These are phyloP conservation scores for Blastosporella zonata DNA, from an alignment of 1,284 basidiomycete genomes.

Conservation along the genomic window DNA sequence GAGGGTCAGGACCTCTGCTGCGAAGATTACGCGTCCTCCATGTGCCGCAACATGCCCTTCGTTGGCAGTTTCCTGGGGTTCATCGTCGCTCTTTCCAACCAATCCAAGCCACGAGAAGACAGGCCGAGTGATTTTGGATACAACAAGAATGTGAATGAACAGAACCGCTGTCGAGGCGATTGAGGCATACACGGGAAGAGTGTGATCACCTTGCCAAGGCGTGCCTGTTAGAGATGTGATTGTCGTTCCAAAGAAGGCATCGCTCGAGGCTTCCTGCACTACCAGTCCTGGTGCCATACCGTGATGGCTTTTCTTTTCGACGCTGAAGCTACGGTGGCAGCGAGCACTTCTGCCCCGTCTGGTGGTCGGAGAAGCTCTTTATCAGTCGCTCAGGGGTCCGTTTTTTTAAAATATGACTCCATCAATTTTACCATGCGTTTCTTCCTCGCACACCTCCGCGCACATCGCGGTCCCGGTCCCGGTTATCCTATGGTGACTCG, in stretches of 20 bases:
- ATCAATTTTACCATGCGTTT: neutral
- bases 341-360: neutral
- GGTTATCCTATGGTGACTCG: too few species aligned
- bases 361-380: neutral
- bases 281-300: constrained; percentile 5
- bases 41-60: constrained; percentile 7
- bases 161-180: constrained; percentile 7
- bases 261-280: neutral
- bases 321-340: neutral
- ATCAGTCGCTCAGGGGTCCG: neutral
- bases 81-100: neutral
- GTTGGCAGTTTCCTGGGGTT: neutral
- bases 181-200: constrained; percentile 10
- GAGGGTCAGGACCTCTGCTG: constrained; percentile 7
- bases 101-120: constrained; percentile 4
- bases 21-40: constrained; percentile 13
- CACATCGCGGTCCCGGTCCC: too few species aligned
- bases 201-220: constrained; percentile 5
- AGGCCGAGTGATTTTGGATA: constrained; percentile 3
- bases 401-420: neutral
- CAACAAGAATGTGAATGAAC: constrained; percentile 5
- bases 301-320: neutral
- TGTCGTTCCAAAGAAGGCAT: neutral
- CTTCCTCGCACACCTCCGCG: neutral
- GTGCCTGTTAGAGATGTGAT: constrained; percentile 5